Evolutionary conservation across 2,329 filamentous ascomycete genomes (phyloP).

Genomic region (Colletotrichum ledebouriae): DNA sequence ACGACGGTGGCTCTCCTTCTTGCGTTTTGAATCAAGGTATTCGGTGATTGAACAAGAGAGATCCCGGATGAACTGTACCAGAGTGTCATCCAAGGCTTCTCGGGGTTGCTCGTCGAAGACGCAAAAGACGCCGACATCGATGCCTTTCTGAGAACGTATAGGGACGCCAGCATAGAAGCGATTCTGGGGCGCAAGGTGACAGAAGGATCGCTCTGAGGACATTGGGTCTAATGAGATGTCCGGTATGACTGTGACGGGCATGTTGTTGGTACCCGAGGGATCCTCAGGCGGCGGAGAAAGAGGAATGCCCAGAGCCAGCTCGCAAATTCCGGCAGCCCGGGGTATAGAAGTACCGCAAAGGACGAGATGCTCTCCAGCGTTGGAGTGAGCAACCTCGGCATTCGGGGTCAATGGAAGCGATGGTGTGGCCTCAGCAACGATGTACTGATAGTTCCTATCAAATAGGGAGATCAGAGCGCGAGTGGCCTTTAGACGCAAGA

Average conservation of each 20-base stretch:
- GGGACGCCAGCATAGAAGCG: slow-evolving; percentile 59
- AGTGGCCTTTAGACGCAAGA: slow-evolving; percentile 53
- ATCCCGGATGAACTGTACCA: slow-evolving; percentile 46
- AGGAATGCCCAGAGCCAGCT: slow-evolving; percentile 44
- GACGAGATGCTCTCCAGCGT: slow-evolving; percentile 38
- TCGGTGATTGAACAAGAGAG: slow-evolving; percentile 51
- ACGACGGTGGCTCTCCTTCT: slow-evolving; percentile 47
- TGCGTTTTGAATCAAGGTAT: slow-evolving; percentile 52
- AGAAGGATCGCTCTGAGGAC: slow-evolving; percentile 43
- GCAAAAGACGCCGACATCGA: slow-evolving; percentile 59
- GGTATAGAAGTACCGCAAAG: slow-evolving; percentile 50
- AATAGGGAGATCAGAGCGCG: slow-evolving; percentile 65
- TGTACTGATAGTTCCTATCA: slow-evolving; percentile 60
- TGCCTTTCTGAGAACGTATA: slow-evolving; percentile 54
- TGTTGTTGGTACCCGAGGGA: background rate
- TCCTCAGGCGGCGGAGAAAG: accelerated
- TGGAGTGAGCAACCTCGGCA: background rate
- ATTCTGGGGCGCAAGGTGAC: slow-evolving; percentile 27
- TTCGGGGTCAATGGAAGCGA: slow-evolving; percentile 53
- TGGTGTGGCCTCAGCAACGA: slow-evolving; percentile 66
- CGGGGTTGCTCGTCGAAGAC: slow-evolving; percentile 50
- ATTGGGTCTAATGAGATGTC: slow-evolving; percentile 52
- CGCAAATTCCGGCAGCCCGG: slow-evolving; percentile 48
- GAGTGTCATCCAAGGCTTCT: slow-evolving; percentile 46
- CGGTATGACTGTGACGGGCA: slow-evolving; percentile 52